Evolutionary conservation across 2,329 filamentous ascomycete species (phyloP), one percentile per base, ranked within the genome.

Genomic region (Aureobasidium mangrovei): DNA sequence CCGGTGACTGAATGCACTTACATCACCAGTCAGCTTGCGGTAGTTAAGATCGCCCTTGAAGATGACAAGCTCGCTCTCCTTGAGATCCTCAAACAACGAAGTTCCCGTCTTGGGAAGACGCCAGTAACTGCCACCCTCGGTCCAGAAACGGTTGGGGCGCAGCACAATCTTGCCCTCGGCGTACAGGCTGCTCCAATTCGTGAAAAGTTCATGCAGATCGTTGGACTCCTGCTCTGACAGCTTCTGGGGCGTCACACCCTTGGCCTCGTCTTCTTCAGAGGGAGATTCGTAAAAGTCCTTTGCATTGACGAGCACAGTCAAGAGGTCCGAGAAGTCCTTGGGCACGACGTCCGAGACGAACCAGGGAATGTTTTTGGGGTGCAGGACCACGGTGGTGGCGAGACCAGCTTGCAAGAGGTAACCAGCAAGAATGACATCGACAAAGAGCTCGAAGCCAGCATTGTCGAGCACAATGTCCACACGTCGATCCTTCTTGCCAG

Each of bases 11-110:
- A 29, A 7, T 32, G 8, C 8, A 75, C 85, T 74, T 73, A 91
- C 89, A 76, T 98, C 93, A 46, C 82, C 86, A 31, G 86, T 90
- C 60, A 98, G 70, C 70, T 98, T 98, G 58, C 93, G 79, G 70
- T 97, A 98, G 73, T 98, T 98, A 62, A 98, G 69, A 67, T 98
- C 93, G 2, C 93, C 93, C 76, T 98, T 98, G 77, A 97, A 97
- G 54, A 98, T 83, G 9, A 95, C 88, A 18, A 98, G 76, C 68
- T 95, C 88, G 60, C 86, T 88, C 58, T 82, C 73, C 74, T 90
- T 85, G 54, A 98, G 72, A 65, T 97, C 91, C 5, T 87, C 78
- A 51, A 82, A 78, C 9, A 98, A 72, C 29, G 79, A 77, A 2
- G 81, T 79, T 1, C 83, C 87, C 27, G 81, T 76, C 10, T 75